phyloP scores from a whole-genome alignment of 306 rosid species.

The Prunus campanulata region DNA sequence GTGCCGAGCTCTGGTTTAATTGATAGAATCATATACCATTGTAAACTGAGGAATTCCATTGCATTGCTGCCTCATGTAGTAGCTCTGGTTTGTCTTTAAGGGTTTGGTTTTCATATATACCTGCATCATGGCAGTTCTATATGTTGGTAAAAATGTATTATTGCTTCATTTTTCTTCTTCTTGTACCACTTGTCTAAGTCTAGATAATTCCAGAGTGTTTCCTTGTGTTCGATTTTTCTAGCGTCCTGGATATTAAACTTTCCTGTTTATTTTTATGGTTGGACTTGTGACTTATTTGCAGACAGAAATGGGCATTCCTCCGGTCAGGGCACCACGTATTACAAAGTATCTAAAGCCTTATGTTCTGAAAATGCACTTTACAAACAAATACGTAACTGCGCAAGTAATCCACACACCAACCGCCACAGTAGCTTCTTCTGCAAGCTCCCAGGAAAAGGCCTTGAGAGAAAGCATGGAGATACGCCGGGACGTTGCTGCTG shows the following conservation, averaged over 20 bases:
- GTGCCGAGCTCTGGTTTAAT: not conserved
- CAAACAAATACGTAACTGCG: slow-evolving; percentile 73
- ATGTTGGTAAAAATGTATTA: not conserved
- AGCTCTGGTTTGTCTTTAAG: not conserved
- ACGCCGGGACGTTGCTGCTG: slow-evolving; percentile 80
- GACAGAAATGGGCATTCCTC: slow-evolving; percentile 70
- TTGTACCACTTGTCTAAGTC: not conserved
- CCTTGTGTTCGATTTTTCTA: not conserved
- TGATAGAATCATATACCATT: not conserved
- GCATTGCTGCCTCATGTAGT: not conserved
- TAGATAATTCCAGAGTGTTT: not conserved
- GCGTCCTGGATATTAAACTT: not conserved
- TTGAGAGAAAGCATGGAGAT: slow-evolving; percentile 61
- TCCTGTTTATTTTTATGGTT: not conserved
- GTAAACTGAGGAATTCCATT: not conserved
- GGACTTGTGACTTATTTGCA: slow-evolving; percentile 2
- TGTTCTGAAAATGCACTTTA: slow-evolving; percentile 82
- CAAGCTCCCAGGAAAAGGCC: slow-evolving; percentile 80
- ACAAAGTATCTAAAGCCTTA: slow-evolving; percentile 74
- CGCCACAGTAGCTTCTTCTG: slow-evolving; percentile 78
- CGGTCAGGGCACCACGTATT: slow-evolving; percentile 58
- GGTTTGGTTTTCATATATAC: not conserved
- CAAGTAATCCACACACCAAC: slow-evolving; percentile 82
- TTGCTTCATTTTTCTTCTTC: not conserved
- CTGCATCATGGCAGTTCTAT: not conserved